Evolutionary conservation across 2,329 filamentous ascomycete genomes (phyloP).

Genomic region (Alternaria solani): DNA sequence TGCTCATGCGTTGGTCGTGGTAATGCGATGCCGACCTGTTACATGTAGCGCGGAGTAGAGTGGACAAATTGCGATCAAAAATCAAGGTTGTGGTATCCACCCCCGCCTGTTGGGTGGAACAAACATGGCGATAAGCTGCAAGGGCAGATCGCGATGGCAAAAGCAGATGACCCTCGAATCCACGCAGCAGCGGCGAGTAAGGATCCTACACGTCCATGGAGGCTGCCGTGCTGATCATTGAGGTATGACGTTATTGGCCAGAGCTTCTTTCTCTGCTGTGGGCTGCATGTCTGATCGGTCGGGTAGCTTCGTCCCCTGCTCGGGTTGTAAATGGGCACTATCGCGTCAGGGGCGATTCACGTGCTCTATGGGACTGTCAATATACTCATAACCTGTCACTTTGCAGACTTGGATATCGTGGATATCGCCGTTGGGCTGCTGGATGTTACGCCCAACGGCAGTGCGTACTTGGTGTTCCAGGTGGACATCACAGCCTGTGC

Average conservation of each 20-base stretch:
- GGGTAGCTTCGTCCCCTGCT: constrained; percentile 1
- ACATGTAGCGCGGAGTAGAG: constrained; percentile 2
- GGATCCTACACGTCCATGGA: constrained; percentile 2
- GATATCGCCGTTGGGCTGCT: background rate
- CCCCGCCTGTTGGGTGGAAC: constrained; percentile 1
- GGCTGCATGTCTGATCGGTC: constrained; percentile 1
- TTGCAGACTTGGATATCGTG: background rate
- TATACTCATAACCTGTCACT: background rate
- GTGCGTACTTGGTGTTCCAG: background rate
- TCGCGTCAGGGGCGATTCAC: background rate
- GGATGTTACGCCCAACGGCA: background rate
- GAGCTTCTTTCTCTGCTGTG: constrained; percentile 10
- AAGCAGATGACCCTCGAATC: constrained; percentile 5
- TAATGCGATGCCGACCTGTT: background rate
- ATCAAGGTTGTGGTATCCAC: constrained; percentile 11
- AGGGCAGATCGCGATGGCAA: constrained; percentile 5
- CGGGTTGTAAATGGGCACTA: background rate
- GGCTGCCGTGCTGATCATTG: constrained; percentile 5
- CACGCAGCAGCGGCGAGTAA: constrained; percentile 16
- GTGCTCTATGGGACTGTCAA: background rate
- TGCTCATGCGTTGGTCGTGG: background rate
- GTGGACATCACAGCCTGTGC: background rate
- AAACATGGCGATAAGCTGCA: background rate
- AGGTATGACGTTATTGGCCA: constrained; percentile 15
- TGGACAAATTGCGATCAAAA: background rate